Conservation (phyloP, 2,329 filamentous ascomycete species). For the Cercospora janseana region DNA sequence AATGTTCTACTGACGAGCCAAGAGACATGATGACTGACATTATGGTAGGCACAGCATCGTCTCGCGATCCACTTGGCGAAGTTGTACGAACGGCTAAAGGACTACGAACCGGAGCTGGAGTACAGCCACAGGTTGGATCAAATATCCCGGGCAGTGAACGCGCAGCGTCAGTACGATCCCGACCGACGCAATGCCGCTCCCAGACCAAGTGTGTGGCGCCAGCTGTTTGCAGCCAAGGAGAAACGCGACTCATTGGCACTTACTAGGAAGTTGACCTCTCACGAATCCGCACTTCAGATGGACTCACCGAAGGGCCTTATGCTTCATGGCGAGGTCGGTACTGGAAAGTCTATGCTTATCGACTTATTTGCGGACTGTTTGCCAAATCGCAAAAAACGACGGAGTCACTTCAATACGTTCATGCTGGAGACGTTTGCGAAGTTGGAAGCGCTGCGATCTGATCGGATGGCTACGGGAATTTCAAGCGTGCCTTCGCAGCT, state of each 20-base stretch:
- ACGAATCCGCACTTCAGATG: conserved; percentile 69
- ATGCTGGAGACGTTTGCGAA: conserved; percentile 76
- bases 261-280: conserved; percentile 65
- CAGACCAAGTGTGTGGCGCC: conserved; percentile 46
- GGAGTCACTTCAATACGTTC: conserved; percentile 84
- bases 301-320: conserved; percentile 72
- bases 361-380: conserved; percentile 77
- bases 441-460: conserved; percentile 62
- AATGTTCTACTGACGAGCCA: no score
- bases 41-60: conserved; percentile 31
- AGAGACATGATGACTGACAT: no score
- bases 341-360: conserved; percentile 81
- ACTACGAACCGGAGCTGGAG: conserved; percentile 71
- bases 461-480: conserved; percentile 26
- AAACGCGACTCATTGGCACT: conserved; percentile 58
- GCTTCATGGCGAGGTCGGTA: conserved; percentile 77
- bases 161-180: conserved; percentile 28
- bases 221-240: conserved; percentile 54
- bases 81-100: conserved; percentile 71
- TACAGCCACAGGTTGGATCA: conserved; percentile 65
- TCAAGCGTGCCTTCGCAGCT: conserved; percentile 15
- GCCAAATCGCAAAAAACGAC: conserved; percentile 68
- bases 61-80: conserved; percentile 71
- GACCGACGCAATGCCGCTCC: conserved; percentile 6
- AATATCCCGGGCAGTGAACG: conserved; percentile 50